Conservation (phyloP, 306 rosid species). For the Medicago lupulina region DNA sequence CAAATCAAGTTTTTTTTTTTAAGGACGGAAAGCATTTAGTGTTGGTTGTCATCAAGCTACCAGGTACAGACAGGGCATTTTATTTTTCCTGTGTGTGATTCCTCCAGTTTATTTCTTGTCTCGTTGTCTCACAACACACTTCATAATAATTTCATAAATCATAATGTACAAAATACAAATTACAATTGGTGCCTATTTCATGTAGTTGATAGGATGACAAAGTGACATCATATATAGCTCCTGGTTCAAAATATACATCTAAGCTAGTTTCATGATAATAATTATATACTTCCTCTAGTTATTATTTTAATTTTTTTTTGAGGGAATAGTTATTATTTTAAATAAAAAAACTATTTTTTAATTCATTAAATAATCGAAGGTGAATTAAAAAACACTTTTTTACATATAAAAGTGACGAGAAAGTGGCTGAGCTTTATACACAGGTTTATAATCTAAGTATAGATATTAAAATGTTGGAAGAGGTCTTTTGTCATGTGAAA, state of each 20-base stretch:
- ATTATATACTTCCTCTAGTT: not conserved
- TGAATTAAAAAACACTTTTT: too few species aligned
- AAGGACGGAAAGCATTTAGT: slow-evolving; percentile 28
- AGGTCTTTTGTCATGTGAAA: too few species aligned
- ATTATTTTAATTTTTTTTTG: too few species aligned
- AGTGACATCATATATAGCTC: not conserved
- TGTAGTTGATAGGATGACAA: too few species aligned
- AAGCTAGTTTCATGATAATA: not conserved
- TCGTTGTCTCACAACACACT: slow-evolving; percentile 6
- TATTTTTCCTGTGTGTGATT: not conserved
- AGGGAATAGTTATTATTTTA: too few species aligned
- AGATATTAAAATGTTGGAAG: too few species aligned
- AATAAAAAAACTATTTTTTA: too few species aligned
- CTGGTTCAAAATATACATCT: not conserved
- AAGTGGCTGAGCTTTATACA: too few species aligned
- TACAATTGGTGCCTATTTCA: not conserved
- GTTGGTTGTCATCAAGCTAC: slow-evolving; percentile 41
- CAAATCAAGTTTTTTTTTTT: too few species aligned
- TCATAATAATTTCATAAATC: slow-evolving; percentile 27
- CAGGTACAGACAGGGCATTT: slow-evolving; percentile 31
- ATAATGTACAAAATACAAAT: not conserved
- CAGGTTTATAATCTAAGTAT: too few species aligned
- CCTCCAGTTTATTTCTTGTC: slow-evolving; percentile 14
- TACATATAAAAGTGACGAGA: too few species aligned
- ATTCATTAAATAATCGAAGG: too few species aligned